These are phyloP conservation scores for Eucalyptus cloeziana DNA, from an alignment of 345 rosid genomes.

Conservation along the genomic window DNA sequence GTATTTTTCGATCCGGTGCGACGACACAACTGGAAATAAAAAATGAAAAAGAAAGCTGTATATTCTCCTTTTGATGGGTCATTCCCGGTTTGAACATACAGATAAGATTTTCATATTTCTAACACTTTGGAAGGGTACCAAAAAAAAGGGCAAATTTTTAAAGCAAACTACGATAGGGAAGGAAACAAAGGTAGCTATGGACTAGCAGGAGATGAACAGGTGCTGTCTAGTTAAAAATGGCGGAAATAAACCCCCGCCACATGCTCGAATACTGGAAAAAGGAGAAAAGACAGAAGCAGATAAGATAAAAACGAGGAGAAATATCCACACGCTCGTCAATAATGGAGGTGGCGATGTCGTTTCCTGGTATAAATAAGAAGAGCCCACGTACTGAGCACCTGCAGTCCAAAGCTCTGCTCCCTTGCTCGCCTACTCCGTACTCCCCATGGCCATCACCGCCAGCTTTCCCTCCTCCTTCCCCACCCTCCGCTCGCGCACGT, in stretches of 20 bases:
- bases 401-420: background rate
- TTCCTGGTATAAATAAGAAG: background rate
- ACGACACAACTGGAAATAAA: background rate
- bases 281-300: background rate
- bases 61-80: background rate
- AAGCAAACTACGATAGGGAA: background rate
- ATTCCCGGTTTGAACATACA: background rate
- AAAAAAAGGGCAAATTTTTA: background rate
- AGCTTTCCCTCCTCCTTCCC: background rate
- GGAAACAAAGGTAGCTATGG: background rate
- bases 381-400: background rate
- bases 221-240: no score
- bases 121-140: background rate
- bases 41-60: background rate
- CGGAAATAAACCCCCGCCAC: background rate
- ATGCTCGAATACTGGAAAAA: background rate
- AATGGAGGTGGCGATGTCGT: background rate
- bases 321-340: background rate
- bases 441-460: background rate
- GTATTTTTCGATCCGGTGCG: rapidly evolving
- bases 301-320: background rate
- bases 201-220: background rate
- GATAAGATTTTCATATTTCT: no score
- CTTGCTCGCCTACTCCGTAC: background rate
- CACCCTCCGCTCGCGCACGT: background rate